Evolutionary conservation across 768 basidiomycete species (phyloP).

Genomic region (Scleroderma bovista): DNA sequence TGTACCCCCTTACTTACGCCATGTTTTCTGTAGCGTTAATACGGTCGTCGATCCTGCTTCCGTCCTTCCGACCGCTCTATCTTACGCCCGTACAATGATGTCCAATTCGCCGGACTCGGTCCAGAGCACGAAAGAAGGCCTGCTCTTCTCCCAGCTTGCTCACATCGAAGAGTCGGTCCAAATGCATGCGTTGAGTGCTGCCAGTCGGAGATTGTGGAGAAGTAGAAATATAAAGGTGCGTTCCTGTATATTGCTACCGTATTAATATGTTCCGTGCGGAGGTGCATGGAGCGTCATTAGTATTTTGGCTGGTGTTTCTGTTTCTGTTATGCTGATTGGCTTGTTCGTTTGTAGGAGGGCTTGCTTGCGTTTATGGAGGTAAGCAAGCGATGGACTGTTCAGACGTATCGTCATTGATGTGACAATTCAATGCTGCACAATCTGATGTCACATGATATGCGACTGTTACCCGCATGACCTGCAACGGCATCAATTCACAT

Average conservation of each 20-base stretch:
- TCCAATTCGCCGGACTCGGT: slow-evolving; percentile 76
- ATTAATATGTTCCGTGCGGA: no score
- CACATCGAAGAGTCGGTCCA: slow-evolving; percentile 46
- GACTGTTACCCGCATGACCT: neutral
- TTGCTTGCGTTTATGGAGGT: slow-evolving; percentile 65
- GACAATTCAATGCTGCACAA: neutral
- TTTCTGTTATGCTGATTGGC: slow-evolving; percentile 4
- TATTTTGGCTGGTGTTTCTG: slow-evolving; percentile 9
- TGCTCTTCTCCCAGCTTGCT: slow-evolving; percentile 51
- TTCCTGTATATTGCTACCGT: no score
- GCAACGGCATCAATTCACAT: no score
- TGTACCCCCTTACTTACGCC: neutral
- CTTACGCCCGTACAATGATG: slow-evolving; percentile 52
- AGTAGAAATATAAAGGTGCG: slow-evolving; percentile 66
- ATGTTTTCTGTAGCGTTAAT: slow-evolving; percentile 52
- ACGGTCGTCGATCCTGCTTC: slow-evolving; percentile 49
- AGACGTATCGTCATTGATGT: neutral
- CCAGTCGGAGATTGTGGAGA: slow-evolving; percentile 48
- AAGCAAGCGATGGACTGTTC: slow-evolving; percentile 6
- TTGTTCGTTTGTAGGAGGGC: slow-evolving; percentile 48
- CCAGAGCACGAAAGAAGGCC: slow-evolving; percentile 66
- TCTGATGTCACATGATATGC: neutral
- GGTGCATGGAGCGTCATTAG: no score
- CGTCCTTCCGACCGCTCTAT: slow-evolving; percentile 58
- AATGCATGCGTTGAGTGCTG: slow-evolving; percentile 39